Evolutionary conservation across 495 filamentous ascomycete species (phyloP).

Genomic region (Letharia lupina): DNA sequence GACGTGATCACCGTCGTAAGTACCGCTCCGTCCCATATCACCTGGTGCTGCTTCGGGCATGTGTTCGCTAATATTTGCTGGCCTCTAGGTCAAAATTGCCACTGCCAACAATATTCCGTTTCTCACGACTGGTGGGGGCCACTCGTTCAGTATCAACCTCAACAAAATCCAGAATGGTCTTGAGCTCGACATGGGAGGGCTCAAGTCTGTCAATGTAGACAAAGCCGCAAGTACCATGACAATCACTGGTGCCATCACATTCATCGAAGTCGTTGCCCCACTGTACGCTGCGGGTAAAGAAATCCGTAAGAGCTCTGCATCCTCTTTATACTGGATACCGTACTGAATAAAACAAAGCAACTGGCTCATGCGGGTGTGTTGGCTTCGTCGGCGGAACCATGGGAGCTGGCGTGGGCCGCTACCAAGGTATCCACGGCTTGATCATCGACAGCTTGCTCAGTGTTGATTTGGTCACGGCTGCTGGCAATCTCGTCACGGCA

Average conservation of each 20-base stretch:
- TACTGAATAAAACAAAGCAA: conserved; percentile 12
- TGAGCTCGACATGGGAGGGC: conserved; percentile 27
- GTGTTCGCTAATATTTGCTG: background rate
- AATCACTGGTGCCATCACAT: conserved; percentile 26
- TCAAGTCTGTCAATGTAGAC: conserved; percentile 27
- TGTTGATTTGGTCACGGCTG: conserved; percentile 29
- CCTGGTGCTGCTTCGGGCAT: background rate
- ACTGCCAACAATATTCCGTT: conserved; percentile 24
- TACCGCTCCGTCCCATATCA: background rate
- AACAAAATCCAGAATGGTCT: conserved; percentile 25
- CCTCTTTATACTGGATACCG: conserved; percentile 8
- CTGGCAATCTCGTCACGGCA: conserved; percentile 30
- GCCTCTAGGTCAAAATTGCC: conserved; percentile 1
- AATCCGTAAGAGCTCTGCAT: conserved; percentile 20
- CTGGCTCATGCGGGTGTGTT: conserved; percentile 28
- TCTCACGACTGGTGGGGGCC: conserved; percentile 27
- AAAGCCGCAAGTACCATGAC: conserved; percentile 19
- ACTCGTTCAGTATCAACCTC: conserved; percentile 27
- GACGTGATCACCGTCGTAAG: conserved; percentile 29
- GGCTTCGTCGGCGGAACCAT: conserved; percentile 33
- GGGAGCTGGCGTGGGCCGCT: conserved; percentile 35
- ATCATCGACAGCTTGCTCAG: conserved; percentile 31
- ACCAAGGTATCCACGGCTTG: conserved; percentile 33
- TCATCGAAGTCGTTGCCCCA: conserved; percentile 22
- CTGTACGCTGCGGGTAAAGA: conserved; percentile 24